A percentile compares a stretch with the other conserved stretches of the same genome.
Evolutionary conservation across 257 asterid genomes (phyloP).

Genomic region (Ilex asprella): DNA sequence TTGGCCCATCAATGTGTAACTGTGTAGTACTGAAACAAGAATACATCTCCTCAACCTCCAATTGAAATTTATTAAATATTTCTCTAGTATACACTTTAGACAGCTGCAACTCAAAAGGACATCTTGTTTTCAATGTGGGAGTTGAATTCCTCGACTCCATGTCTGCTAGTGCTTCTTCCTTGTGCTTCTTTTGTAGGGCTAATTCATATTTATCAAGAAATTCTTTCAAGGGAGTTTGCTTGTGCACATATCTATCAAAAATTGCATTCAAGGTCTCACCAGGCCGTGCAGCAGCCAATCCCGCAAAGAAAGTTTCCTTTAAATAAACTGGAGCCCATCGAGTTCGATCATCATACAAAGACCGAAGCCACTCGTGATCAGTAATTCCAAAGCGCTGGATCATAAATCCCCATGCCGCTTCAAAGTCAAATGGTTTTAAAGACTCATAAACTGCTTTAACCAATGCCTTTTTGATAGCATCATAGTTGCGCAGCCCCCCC

Average conservation of each 20-base stretch:
- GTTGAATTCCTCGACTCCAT: conserved; percentile 48
- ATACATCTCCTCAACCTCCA: conserved; percentile 84
- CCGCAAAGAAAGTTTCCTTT: conserved; percentile 57
- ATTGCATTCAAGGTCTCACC: conserved; percentile 49
- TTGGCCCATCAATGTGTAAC: conserved; percentile 53
- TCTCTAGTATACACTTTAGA: conserved; percentile 53
- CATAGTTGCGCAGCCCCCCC: conserved; percentile 65
- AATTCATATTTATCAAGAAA: conserved; percentile 82
- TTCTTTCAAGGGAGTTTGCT: conserved; percentile 75
- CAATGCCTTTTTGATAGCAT: conserved; percentile 32
- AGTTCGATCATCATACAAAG: conserved; percentile 57
- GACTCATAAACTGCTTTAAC: conserved; percentile 56
- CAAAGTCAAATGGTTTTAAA: conserved; percentile 63
- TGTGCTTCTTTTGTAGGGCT: conserved; percentile 62
- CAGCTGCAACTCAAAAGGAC: conserved; percentile 65
- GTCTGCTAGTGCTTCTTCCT: conserved; percentile 65
- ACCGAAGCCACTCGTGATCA: conserved; percentile 69
- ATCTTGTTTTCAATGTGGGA: conserved; percentile 59
- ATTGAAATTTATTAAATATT: conserved; percentile 56
- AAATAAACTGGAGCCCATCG: conserved; percentile 75
- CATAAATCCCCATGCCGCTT: conserved; percentile 71
- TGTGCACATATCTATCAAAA: conserved; percentile 65
- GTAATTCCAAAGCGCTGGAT: conserved; percentile 53
- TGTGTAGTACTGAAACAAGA: conserved; percentile 75
- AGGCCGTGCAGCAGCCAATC: conserved; percentile 53